These are phyloP conservation scores for Epichloe sylvatica DNA, from an alignment of 2,329 filamentous ascomycete species.

Conservation along the genomic window DNA sequence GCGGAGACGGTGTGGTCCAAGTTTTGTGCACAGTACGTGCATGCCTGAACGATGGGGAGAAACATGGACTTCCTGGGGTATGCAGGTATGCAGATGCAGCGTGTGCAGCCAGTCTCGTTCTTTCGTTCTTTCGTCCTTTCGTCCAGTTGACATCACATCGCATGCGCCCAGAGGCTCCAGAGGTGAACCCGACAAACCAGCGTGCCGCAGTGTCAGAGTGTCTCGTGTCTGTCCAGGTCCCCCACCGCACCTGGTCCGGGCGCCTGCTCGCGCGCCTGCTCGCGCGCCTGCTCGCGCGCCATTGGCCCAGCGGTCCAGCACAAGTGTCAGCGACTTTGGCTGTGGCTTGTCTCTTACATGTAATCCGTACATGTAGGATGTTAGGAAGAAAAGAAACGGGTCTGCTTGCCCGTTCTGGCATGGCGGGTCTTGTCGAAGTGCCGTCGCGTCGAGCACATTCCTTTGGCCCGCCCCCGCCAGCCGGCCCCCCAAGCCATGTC, in stretches of 20 bases:
- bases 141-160: no score
- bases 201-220: neutral
- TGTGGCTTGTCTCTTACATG: no score
- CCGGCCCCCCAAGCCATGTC: neutral
- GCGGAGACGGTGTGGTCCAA: neutral
- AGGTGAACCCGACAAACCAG: neutral
- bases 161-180: neutral
- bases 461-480: neutral
- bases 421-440: neutral
- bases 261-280: no score
- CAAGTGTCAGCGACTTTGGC: no score
- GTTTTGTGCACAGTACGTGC: neutral
- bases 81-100: no score
- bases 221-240: neutral
- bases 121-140: no score
- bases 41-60: neutral
- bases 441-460: neutral
- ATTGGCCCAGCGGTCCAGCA: no score
- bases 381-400: neutral
- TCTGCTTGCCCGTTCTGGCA: neutral
- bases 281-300: no score
- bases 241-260: neutral
- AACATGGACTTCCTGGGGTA: neutral
- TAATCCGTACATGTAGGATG: no score
- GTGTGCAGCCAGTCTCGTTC: no score